Evolutionary conservation across 78 protist genomes (phyloP).

Genomic region (Bodo saltans): DNA sequence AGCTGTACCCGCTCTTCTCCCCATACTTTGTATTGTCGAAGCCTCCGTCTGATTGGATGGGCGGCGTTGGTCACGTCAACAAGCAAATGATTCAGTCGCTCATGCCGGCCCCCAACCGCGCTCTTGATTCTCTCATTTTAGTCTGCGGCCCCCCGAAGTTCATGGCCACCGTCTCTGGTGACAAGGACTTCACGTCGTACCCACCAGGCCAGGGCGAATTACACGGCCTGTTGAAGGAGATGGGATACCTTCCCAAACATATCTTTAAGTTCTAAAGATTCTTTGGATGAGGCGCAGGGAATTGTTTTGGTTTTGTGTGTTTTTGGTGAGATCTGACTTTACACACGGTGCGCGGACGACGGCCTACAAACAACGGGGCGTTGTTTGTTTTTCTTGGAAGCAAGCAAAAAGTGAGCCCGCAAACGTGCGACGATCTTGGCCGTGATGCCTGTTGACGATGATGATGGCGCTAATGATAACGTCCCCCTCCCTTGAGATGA

Average conservation of each 20-base stretch:
- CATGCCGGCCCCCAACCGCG: constrained; percentile 4
- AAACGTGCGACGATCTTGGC: too few relatives aligned
- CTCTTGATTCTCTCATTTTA: not conserved
- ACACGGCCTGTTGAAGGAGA: constrained; percentile 28
- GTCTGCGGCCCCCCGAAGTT: constrained; percentile 38
- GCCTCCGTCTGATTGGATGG: not conserved
- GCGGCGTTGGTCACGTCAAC: constrained; percentile 23
- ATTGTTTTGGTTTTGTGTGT: too few relatives aligned
- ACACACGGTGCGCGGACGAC: too few relatives aligned
- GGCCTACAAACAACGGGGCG: too few relatives aligned
- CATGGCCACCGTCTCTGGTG: constrained; percentile 11
- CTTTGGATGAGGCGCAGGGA: too few relatives aligned
- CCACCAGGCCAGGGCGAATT: constrained; percentile 20
- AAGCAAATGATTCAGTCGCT: constrained; percentile 15
- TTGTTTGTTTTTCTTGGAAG: too few relatives aligned
- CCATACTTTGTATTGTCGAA: not conserved
- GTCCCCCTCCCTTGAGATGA: too few relatives aligned
- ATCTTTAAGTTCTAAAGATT: constrained; percentile 29
- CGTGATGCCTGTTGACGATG: too few relatives aligned
- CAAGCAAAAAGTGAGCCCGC: too few relatives aligned
- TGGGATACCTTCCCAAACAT: constrained; percentile 16
- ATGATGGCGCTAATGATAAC: too few relatives aligned
- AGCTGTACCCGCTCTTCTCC: not conserved
- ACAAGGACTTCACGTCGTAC: not conserved
- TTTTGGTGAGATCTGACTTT: too few relatives aligned